A percentile compares a stretch with the other conserved stretches of the same genome.
Conservation (phyloP, 2,329 filamentous ascomycete genomes). For the Cladosporium sp. region DNA sequence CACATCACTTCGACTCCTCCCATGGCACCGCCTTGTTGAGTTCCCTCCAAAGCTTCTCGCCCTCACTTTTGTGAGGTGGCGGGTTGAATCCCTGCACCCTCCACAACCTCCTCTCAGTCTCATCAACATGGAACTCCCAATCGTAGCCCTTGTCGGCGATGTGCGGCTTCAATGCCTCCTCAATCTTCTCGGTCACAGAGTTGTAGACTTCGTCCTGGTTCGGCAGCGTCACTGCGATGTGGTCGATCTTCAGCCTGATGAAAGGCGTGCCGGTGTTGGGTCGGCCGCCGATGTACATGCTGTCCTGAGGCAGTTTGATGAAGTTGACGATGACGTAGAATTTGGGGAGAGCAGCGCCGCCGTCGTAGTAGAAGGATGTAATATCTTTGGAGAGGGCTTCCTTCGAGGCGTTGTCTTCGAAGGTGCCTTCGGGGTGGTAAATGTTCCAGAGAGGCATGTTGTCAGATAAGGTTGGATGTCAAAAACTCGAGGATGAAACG, state of each 20-base stretch:
- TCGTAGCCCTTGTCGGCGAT: slow-evolving; percentile 47
- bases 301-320: slow-evolving; percentile 33
- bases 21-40: slow-evolving; percentile 31
- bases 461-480: background rate
- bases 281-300: slow-evolving; percentile 39
- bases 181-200: slow-evolving; percentile 33
- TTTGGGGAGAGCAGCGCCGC: slow-evolving; percentile 39
- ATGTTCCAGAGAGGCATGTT: slow-evolving; percentile 50
- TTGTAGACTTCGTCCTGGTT: slow-evolving; percentile 26
- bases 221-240: slow-evolving; percentile 37
- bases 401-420: slow-evolving; percentile 36
- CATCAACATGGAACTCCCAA: slow-evolving; percentile 48
- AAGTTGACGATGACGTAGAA: slow-evolving; percentile 51
- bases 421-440: slow-evolving; percentile 44
- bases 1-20: slow-evolving; percentile 15
- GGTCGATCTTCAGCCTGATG: slow-evolving; percentile 40
- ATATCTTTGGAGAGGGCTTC: slow-evolving; percentile 40
- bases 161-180: slow-evolving; percentile 43
- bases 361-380: slow-evolving; percentile 44
- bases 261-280: slow-evolving; percentile 37
- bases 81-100: slow-evolving; percentile 46
- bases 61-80: slow-evolving; percentile 41
- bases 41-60: slow-evolving; percentile 40
- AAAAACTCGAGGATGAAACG: background rate
- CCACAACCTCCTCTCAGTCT: slow-evolving; percentile 50